Base-by-base conservation (phyloP, 352 stramenopile genomes). In the Aphanomyces astaci region DNA sequence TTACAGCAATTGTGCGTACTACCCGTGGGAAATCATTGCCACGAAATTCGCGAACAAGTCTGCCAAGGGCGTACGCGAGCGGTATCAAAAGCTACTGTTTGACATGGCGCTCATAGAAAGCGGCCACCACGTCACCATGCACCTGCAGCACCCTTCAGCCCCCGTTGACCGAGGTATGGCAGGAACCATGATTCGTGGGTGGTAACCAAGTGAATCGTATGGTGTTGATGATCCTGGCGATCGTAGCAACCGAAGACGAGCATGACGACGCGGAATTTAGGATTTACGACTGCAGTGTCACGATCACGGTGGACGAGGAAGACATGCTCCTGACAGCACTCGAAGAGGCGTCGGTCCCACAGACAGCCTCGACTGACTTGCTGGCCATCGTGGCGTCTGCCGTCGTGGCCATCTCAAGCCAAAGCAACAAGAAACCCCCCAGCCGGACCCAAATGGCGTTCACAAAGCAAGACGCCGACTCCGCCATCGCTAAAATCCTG, bases 71-170 rank as follows among this genome's bases (percentile, higher is more conserved):
- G 71, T 87, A 3, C 78, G 84, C 10, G 81, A 88, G 51, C 76
- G 85, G 46, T 94, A 87, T 70, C 71, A 82, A 63, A 87, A 88
- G 76, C 82, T 91, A 30, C 88, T 84, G 60, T 80, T 88, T 53
- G 85, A 93, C 62, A 70, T 93, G 7, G 76, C 79, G n/a, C 73
- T 77, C 13, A 91, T 93, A 46, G 82, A 93, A 60, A 73, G 59
- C 17, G 81, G 81, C 0, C 76, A 88, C 45, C 80, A 89, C 31
- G 74, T 89, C 1, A 79, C 73, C 30, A 90, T 88, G 80, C 74
- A 82, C 36, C 66, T 84, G n/a, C 64, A 71, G 39, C 55, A 75
- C 3, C 72, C 60, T 0, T 74, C 71, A 28, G 63, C 70, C 9
- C 54, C 51, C 28, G 36, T 15, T 43, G 36, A 43, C 15, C 36